These are phyloP conservation scores for Plantago ovata DNA, from an alignment of 257 asterid genomes.

Conservation along the genomic window DNA sequence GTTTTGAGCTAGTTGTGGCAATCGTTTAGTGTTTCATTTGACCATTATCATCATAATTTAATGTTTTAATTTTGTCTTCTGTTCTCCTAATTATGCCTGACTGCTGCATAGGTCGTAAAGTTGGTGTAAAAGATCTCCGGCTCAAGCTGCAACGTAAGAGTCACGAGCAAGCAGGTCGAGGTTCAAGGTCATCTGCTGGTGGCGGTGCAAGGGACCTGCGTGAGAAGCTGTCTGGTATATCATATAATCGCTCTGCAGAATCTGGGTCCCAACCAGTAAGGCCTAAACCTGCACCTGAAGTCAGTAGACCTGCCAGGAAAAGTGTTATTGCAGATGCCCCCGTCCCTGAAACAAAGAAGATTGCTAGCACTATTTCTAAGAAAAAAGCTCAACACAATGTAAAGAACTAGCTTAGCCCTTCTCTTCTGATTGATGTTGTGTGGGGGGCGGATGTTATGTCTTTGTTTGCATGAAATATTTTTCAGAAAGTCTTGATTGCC, in stretches of 20 bases:
- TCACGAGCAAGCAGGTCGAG: constrained; percentile 46
- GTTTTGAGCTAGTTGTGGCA: constrained; percentile 12
- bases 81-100: neutral
- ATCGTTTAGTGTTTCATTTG: neutral
- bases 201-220: constrained; percentile 88
- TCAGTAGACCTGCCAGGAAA: constrained; percentile 54
- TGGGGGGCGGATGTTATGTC: neutral
- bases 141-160: constrained; percentile 85
- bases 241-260: constrained; percentile 47
- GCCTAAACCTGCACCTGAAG: constrained; percentile 54
- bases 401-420: constrained; percentile 14
- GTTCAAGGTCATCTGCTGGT: constrained; percentile 48
- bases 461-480: neutral
- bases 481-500: constrained; percentile 3
- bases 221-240: constrained; percentile 83
- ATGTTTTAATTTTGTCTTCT: constrained; percentile 13
- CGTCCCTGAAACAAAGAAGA: constrained; percentile 33
- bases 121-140: constrained; percentile 84
- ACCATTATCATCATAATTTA: constrained; percentile 5
- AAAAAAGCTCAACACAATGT: constrained; percentile 50
- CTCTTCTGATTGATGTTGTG: constrained; percentile 1
- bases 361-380: constrained; percentile 44
- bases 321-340: constrained; percentile 59
- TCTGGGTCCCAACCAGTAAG: constrained; percentile 37
- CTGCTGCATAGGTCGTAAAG: constrained; percentile 49